Evolutionary conservation across 345 rosid genomes (phyloP).

Genomic region (Eucalyptus victrix): DNA sequence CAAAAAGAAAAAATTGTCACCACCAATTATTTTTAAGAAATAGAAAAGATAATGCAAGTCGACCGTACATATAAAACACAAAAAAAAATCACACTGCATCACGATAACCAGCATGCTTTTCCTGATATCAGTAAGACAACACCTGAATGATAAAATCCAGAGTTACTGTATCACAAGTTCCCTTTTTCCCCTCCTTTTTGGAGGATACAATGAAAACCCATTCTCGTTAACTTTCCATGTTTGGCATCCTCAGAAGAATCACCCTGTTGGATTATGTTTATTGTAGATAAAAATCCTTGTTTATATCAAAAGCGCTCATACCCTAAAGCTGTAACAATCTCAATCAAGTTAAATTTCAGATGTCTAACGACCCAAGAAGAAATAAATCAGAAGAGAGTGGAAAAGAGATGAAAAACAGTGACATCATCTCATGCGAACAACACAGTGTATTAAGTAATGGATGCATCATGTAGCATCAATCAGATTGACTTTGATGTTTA

Average conservation of each 20-base stretch:
- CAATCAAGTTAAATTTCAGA: neutral
- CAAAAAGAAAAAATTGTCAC: neutral
- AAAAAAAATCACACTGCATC: neutral
- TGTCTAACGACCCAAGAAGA: neutral
- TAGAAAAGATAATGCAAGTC: neutral
- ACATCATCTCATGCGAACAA: neutral
- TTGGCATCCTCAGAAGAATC: neutral
- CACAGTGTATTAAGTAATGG: neutral
- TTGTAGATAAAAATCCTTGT: neutral
- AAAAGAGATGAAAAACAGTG: neutral
- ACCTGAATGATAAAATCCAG: neutral
- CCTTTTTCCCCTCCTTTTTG: neutral
- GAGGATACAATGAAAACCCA: neutral
- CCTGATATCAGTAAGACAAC: neutral
- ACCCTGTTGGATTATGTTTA: neutral
- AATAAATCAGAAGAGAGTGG: neutral
- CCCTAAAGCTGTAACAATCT: neutral
- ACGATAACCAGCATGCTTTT: neutral
- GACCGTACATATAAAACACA: neutral
- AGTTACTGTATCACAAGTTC: neutral
- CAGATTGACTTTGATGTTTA: neutral
- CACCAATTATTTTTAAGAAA: neutral
- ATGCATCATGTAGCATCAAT: neutral
- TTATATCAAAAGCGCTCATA: neutral
- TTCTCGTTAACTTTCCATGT: neutral